Conservation (phyloP, 805 yeast species). For the Teunomyces tritomae region DNA sequence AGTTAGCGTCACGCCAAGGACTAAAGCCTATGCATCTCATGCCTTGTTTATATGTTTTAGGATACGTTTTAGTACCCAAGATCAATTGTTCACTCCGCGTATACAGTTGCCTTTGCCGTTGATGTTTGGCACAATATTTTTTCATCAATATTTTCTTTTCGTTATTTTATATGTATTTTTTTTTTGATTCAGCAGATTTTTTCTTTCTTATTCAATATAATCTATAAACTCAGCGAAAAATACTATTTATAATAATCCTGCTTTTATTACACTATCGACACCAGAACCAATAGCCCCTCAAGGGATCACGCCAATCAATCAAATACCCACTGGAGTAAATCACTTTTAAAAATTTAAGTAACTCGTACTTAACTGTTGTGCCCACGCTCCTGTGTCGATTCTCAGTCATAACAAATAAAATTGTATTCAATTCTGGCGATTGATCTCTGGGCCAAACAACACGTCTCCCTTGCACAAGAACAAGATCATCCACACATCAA, state of each 20-base stretch:
- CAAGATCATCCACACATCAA: not conserved
- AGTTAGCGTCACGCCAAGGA: not conserved
- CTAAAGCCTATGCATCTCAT: not conserved
- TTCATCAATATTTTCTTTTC: not conserved
- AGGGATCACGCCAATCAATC: conserved; percentile 2
- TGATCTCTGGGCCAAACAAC: not conserved
- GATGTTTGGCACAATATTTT: conserved; percentile 1
- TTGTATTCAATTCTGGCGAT: conserved; percentile 1
- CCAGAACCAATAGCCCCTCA: not conserved
- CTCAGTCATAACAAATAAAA: conserved; percentile 3
- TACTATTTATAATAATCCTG: conserved; percentile 2
- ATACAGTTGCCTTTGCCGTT: conserved; percentile 1
- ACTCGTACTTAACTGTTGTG: not conserved
- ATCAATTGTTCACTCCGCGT: not conserved
- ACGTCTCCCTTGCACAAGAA: conserved; percentile 1
- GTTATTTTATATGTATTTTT: not conserved
- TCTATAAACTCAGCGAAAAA: conserved; percentile 3
- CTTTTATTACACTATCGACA: conserved; percentile 1
- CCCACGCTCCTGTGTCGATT: not conserved
- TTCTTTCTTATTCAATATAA: conserved; percentile 2
- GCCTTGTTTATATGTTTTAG: not conserved
- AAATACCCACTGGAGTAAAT: not conserved
- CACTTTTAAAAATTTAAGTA: not conserved
- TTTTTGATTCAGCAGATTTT: conserved; percentile 2
- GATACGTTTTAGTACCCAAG: not conserved